Evolutionary conservation across 306 rosid genomes (phyloP).

Genomic region (Rosa chinensis): DNA sequence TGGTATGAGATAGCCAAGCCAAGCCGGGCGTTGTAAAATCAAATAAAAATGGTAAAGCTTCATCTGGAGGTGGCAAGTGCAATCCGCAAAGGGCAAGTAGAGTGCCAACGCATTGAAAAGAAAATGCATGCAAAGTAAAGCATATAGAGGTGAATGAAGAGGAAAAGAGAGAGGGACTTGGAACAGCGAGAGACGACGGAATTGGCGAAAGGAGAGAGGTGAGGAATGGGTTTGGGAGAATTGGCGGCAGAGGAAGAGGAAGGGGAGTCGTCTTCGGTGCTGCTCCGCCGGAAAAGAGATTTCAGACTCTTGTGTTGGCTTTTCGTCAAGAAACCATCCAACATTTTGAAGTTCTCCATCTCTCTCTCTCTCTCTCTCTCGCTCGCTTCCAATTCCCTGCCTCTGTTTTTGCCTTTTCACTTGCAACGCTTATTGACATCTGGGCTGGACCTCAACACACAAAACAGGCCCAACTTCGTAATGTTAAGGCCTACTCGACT

Average conservation of each 20-base stretch:
- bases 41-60: too few relatives aligned
- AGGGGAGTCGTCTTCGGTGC: slow-evolving; percentile 12
- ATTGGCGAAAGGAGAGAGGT: slow-evolving; percentile 77
- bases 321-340: slow-evolving; percentile 44
- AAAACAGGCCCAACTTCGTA: not conserved
- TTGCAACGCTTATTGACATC: not conserved
- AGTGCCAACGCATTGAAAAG: too few relatives aligned
- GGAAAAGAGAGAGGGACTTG: slow-evolving; percentile 34
- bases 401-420: not conserved
- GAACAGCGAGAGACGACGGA: slow-evolving; percentile 82
- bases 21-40: too few relatives aligned
- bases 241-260: slow-evolving; percentile 20
- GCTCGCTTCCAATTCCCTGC: not conserved
- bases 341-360: slow-evolving; percentile 36
- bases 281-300: slow-evolving; percentile 48
- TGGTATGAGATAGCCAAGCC: too few relatives aligned
- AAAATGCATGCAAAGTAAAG: not conserved
- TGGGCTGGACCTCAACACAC: not conserved
- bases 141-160: not conserved
- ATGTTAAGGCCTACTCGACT: too few relatives aligned
- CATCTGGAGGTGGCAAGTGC: too few relatives aligned
- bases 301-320: slow-evolving; percentile 40
- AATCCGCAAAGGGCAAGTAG: too few relatives aligned
- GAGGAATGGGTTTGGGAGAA: slow-evolving; percentile 65
- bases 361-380: not conserved